phyloP scores from a whole-genome alignment of 2,329 filamentous ascomycete species.

The Colletotrichum plurivorum region DNA sequence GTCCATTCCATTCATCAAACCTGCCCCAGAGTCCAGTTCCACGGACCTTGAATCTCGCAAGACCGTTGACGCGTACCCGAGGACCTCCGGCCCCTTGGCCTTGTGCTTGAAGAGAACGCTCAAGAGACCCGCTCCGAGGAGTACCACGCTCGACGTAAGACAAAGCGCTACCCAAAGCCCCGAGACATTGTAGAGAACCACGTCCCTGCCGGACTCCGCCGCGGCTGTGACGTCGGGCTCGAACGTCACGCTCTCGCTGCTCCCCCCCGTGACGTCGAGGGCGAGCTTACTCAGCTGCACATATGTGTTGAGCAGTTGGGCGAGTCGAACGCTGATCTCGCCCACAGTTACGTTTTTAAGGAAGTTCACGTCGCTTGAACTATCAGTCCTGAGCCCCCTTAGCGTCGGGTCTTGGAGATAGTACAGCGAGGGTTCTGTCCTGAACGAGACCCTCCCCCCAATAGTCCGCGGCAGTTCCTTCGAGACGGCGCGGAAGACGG shows the following conservation, averaged over 20 bases:
- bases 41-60: constrained; percentile 4
- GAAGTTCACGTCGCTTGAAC: not conserved
- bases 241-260: not conserved
- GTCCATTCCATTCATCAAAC: not conserved
- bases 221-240: not conserved
- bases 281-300: not conserved
- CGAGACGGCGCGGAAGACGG: not conserved
- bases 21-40: not conserved
- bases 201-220: not conserved
- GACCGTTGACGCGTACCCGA: not conserved
- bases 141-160: not conserved
- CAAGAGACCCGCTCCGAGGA: not conserved
- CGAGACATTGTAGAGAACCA: not conserved
- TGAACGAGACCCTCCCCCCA: not conserved
- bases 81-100: constrained; percentile 5
- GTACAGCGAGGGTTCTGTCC: not conserved
- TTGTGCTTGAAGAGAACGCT: constrained; percentile 2
- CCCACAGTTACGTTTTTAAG: not conserved
- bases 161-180: constrained; percentile 11
- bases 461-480: not conserved
- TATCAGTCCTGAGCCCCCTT: not conserved
- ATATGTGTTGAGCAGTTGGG: not conserved
- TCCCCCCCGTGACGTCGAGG: not conserved
- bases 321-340: not conserved
- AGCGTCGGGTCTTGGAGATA: not conserved